phyloP scores from a whole-genome alignment of 345 rosid genomes.

The Rhizophora mangle region DNA sequence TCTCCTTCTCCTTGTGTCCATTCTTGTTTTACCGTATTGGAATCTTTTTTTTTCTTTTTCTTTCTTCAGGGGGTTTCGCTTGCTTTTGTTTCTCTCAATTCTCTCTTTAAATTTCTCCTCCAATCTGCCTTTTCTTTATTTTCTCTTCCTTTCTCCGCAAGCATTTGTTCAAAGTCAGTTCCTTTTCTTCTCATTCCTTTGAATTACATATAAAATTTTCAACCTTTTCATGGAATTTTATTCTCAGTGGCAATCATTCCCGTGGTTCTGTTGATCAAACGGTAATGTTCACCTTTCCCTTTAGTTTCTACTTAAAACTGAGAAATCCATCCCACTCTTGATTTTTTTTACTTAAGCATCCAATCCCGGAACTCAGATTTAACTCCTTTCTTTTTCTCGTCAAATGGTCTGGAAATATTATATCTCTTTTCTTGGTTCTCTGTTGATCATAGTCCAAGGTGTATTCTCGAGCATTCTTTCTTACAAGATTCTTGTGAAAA shows the following conservation, averaged over 20 bases:
- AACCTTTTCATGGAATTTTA: constrained; percentile 18
- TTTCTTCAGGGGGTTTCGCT: constrained; percentile 3
- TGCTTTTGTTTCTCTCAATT: constrained; percentile 17
- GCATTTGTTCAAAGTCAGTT: constrained; percentile 32
- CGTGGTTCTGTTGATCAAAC: constrained; percentile 22
- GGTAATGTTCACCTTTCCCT: constrained; percentile 14
- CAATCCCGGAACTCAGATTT: constrained; percentile 2
- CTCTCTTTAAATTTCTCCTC: constrained; percentile 11
- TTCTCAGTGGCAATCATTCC: constrained; percentile 13
- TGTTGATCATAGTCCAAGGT: background rate
- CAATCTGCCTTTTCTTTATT: constrained; percentile 19
- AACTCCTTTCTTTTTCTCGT: background rate
- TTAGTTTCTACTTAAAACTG: constrained; percentile 1
- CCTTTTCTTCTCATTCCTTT: constrained; percentile 25
- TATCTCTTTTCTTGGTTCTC: background rate
- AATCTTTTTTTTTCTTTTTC: constrained; percentile 29
- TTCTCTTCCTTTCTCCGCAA: constrained; percentile 16
- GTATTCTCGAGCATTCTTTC: background rate
- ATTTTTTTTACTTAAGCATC: background rate
- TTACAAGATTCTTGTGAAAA: background rate
- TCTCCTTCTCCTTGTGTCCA: constrained; percentile 3
- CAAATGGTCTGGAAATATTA: background rate
- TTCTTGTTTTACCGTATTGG: constrained; percentile 27
- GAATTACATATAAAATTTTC: constrained; percentile 10
- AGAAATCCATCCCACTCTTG: background rate